These are phyloP conservation scores for Biscogniauxia sp. DNA, from an alignment of 2,329 filamentous ascomycete genomes.

Conservation along the genomic window DNA sequence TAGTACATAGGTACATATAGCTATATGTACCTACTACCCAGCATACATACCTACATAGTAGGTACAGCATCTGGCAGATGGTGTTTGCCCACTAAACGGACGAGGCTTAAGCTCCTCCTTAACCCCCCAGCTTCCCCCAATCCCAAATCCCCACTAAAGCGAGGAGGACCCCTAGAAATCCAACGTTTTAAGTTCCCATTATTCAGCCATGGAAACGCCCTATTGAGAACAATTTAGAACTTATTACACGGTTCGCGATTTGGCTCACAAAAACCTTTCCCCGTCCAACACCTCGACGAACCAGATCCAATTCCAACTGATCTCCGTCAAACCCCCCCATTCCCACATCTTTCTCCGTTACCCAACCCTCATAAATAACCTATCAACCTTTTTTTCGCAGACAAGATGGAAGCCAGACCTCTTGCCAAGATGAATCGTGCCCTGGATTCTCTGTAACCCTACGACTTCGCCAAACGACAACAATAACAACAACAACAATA, in stretches of 20 bases:
- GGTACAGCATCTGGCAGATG: no score
- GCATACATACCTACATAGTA: no score
- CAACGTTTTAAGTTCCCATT: background rate
- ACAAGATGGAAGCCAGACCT: slow-evolving; percentile 7
- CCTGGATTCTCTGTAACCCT: slow-evolving; percentile 11
- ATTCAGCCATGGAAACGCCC: background rate
- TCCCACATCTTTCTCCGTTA: background rate
- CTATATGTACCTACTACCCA: no score
- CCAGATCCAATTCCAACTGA: background rate
- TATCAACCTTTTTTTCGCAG: background rate
- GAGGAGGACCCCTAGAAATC: background rate
- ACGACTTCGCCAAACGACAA: background rate
- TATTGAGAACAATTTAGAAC: background rate
- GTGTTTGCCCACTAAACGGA: background rate
- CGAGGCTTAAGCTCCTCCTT: background rate
- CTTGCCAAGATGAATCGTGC: slow-evolving; percentile 12
- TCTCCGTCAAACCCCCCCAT: background rate
- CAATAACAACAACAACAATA: no score
- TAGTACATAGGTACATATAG: no score
- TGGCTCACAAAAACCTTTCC: background rate
- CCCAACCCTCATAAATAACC: background rate
- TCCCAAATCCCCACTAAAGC: background rate
- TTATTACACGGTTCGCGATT: background rate
- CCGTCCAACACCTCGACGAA: background rate
- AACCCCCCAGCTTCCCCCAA: no score